Evolutionary conservation across 768 basidiomycete species (phyloP), one percentile per base, ranked within the genome.

Genomic region (Lepiota venenata): DNA sequence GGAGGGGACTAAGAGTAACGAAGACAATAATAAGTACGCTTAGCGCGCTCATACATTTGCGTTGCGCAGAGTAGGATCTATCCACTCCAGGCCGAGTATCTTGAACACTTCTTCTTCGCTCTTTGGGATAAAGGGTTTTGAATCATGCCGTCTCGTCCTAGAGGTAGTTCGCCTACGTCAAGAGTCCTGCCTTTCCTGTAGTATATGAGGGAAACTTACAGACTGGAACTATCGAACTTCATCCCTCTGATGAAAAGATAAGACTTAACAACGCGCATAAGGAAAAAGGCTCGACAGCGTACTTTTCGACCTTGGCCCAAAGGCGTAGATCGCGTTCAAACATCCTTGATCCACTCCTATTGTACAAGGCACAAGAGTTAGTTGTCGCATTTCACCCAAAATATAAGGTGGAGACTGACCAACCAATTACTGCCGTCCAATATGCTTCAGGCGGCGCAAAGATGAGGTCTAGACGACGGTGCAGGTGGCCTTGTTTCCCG

Each of bases 341-440:
- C 84, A 92, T 88, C 57, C 81, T 91, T 4, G 89, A 93, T 0
- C 94, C 93, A 4, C 87, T 88, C 89, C 89, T 91, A 56, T 18
- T n/a, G 9, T 20, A n/a, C 6, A 46, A 29, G 18, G 3, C 2
- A 32, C 15, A 56, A 9, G n/a, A 25, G 10, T 8, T 37, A n/a
- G 10, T 16, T 16, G 14, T 4, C 25, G 16, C 6, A 10, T 20
- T 25, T 42, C 8, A 15, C 10, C 15, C 22, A 14, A 39, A 42
- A 8, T 37, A 21, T 36, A 47, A 37, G 27, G 32, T 8, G 1
- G 37, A 16, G 41, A 43, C 72, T 58, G 47, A 88, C 94, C 94
- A 98, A 49, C 95, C 94, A 22, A 93, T 77, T 1, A 97, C 83
- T 0, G 92, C 91, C 1, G 89, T 88, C 84, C 91, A 93, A 62